Evolutionary conservation across 1,284 basidiomycete genomes (phyloP).

Genomic region (Puccinia triticina): DNA sequence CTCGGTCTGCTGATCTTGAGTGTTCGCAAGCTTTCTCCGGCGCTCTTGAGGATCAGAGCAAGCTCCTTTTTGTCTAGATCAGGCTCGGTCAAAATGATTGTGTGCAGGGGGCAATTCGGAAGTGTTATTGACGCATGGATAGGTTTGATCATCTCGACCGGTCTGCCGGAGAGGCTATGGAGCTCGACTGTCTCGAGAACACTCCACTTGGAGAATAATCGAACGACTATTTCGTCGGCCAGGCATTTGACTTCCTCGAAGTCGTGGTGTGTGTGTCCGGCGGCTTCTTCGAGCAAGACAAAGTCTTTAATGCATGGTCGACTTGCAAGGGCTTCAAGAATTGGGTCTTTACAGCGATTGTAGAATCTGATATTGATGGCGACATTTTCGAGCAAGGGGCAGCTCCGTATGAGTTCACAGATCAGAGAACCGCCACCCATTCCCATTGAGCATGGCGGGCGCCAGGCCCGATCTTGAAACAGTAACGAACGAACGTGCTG

Average conservation of each 20-base stretch:
- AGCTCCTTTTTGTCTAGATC: not conserved
- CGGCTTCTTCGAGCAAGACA: not conserved
- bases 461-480: not conserved
- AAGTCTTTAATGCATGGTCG: not conserved
- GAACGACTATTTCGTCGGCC: not conserved
- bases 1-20: not conserved
- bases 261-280: no score
- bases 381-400: slow-evolving; percentile 15
- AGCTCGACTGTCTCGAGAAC: not conserved
- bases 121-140: not conserved
- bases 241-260: not conserved
- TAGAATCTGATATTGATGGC: not conserved
- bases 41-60: not conserved
- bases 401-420: slow-evolving; percentile 1
- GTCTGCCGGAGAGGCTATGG: not conserved
- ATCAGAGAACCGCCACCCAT: not conserved
- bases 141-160: not conserved
- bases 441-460: not conserved
- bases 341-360: not conserved
- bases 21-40: not conserved
- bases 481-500: slow-evolving; percentile 2
- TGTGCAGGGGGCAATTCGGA: not conserved
- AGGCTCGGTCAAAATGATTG: not conserved
- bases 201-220: slow-evolving; percentile 9
- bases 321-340: slow-evolving; percentile 2